Evolutionary conservation across 2,329 filamentous ascomycete genomes (phyloP).

Genomic region (Penicillium italicum): DNA sequence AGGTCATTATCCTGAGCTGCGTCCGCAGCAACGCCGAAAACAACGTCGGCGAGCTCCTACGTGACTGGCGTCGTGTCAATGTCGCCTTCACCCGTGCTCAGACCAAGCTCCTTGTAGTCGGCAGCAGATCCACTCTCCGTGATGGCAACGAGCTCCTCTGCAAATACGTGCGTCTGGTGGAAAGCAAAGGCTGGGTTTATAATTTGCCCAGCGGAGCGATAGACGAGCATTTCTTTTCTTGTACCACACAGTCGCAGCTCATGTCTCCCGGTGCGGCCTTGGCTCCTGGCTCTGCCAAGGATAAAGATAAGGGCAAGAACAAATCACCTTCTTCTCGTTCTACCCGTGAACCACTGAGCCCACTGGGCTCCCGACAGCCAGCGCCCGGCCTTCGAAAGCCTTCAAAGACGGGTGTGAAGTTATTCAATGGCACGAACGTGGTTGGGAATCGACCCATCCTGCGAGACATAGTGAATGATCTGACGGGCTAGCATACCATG

Average conservation of each 20-base stretch:
- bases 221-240: conserved; percentile 62
- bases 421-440: conserved; percentile 49
- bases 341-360: conserved; percentile 30
- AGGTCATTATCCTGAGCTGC: conserved; percentile 80
- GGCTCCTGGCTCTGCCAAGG: conserved; percentile 3
- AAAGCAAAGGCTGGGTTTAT: conserved; percentile 73
- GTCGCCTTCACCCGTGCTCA: conserved; percentile 92
- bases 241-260: conserved; percentile 22
- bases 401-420: conserved; percentile 58
- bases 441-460: conserved; percentile 66
- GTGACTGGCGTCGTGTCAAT: conserved; percentile 90
- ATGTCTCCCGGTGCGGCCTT: conserved; percentile 16
- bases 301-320: conserved; percentile 5
- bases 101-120: conserved; percentile 85
- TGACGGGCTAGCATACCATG: conserved; percentile 28
- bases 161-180: conserved; percentile 73
- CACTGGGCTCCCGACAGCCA: conserved; percentile 28
- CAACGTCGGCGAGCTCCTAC: conserved; percentile 83
- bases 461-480: conserved; percentile 73
- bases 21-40: conserved; percentile 81
- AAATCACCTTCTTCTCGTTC: conserved; percentile 12
- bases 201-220: conserved; percentile 64
- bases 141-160: conserved; percentile 68
- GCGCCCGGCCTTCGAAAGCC: conserved; percentile 48
- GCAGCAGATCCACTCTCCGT: conserved; percentile 72